Evolutionary conservation across 1,284 basidiomycete genomes (phyloP).

Genomic region (Naganishia sp.): DNA sequence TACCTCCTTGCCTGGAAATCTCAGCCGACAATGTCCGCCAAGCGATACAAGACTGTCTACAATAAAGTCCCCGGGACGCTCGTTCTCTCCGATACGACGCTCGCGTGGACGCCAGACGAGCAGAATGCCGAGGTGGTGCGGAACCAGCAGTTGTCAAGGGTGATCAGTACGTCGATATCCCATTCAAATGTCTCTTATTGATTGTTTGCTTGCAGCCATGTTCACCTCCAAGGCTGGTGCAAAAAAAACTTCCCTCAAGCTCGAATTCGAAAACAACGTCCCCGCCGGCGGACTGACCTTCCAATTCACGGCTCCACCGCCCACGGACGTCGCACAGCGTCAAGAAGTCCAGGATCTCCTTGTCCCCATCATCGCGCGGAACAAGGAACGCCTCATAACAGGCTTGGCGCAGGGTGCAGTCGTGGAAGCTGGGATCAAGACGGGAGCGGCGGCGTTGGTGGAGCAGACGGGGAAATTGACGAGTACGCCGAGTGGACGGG

Average conservation of each 20-base stretch:
- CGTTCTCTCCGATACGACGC: conserved; percentile 44
- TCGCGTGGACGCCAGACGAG: conserved; percentile 48
- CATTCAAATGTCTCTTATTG: not conserved
- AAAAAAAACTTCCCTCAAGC: conserved; percentile 45
- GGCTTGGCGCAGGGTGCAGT: conserved; percentile 3
- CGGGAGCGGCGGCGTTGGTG: conserved; percentile 29
- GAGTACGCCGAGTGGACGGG: conserved; percentile 23
- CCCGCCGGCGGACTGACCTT: conserved; percentile 50
- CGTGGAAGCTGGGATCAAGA: conserved; percentile 23
- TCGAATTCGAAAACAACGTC: conserved; percentile 50
- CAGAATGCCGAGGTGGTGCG: conserved; percentile 47
- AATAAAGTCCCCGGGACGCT: conserved; percentile 50
- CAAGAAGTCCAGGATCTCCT: conserved; percentile 49
- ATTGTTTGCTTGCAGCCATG: conserved; percentile 43
- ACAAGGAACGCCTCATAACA: conserved; percentile 35
- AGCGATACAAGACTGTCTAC: conserved; percentile 45
- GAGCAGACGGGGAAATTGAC: conserved; percentile 22
- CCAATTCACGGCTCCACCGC: conserved; percentile 44
- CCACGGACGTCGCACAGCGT: conserved; percentile 39
- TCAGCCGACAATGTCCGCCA: conserved; percentile 19
- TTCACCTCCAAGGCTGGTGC: conserved; percentile 49
- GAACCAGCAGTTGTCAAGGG: conserved; percentile 48
- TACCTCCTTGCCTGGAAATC: not conserved
- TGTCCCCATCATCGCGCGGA: conserved; percentile 49
- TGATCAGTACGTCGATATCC: conserved; percentile 42